These are phyloP conservation scores for Leccinum incarnatum DNA, from an alignment of 768 basidiomycete species.

Conservation along the genomic window DNA sequence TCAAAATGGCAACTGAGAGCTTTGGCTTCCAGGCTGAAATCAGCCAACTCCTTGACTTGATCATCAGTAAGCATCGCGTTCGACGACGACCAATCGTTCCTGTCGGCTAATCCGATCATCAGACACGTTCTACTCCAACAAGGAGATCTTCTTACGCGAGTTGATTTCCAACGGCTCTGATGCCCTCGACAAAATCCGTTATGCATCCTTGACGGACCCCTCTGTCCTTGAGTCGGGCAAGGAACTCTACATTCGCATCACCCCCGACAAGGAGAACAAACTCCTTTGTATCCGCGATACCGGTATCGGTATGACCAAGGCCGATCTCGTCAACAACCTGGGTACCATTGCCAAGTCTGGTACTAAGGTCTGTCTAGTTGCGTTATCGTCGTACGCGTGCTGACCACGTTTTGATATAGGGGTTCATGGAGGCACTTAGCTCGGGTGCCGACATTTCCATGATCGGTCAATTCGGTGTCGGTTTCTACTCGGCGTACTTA, in stretches of 20 bases:
- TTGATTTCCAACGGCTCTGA: constrained; percentile 96
- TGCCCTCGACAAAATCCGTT: constrained; percentile 99
- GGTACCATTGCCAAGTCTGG: constrained; percentile 95
- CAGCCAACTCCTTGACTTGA: constrained; percentile 96
- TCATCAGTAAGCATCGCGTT: constrained; percentile 74
- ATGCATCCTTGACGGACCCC: constrained; percentile 92
- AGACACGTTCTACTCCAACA: constrained; percentile 99
- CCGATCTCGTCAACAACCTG: constrained; percentile 99
- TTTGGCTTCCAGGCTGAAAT: constrained; percentile 99
- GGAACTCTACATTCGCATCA: constrained; percentile 93
- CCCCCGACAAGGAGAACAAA: constrained; percentile 95
- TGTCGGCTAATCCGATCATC: constrained; percentile 13
- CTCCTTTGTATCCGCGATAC: constrained; percentile 84
- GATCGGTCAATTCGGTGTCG: constrained; percentile 99
- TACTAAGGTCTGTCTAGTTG: constrained; percentile 61
- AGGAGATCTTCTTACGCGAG: constrained; percentile 99
- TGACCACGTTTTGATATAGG: constrained; percentile 43
- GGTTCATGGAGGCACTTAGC: constrained; percentile 98
- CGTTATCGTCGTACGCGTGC: neutral
- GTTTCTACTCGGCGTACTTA: constrained; percentile 99
- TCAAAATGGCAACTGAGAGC: constrained; percentile 73
- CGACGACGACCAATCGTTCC: neutral
- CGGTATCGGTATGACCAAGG: constrained; percentile 96
- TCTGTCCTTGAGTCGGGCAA: constrained; percentile 84
- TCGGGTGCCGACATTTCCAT: constrained; percentile 90